Conservation (phyloP, 306 rosid species). For the Senna siamea region DNA sequence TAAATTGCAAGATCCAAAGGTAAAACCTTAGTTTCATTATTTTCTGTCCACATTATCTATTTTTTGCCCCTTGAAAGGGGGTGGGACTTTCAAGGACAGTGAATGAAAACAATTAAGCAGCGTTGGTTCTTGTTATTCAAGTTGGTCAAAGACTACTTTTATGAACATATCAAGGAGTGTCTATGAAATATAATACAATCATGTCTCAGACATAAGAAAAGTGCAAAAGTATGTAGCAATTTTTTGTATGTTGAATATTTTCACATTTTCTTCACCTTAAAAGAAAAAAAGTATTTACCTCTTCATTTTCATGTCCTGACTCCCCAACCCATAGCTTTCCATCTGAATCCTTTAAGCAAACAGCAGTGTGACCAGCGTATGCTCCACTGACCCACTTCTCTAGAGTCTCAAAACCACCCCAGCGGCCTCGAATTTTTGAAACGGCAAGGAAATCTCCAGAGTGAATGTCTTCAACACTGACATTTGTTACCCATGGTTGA, state of each 20-base stretch:
- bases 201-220: not conserved
- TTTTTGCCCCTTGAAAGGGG: no score
- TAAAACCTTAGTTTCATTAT: no score
- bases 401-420: conserved; percentile 97
- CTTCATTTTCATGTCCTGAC: conserved; percentile 85
- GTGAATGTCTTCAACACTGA: conserved; percentile 75
- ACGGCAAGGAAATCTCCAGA: conserved; percentile 96
- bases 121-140: not conserved
- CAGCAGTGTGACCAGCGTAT: conserved; percentile 94
- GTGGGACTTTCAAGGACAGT: no score
- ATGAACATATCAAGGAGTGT: conserved; percentile 28
- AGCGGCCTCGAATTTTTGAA: conserved; percentile 94
- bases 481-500: conserved; percentile 83
- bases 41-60: no score
- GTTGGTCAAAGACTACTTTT: not conserved
- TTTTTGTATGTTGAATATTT: not conserved
- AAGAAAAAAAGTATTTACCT: conserved; percentile 52
- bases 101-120: not conserved
- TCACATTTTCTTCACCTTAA: not conserved
- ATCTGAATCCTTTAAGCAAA: conserved; percentile 84
- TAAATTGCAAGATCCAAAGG: no score
- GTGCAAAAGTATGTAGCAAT: not conserved
- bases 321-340: conserved; percentile 98
- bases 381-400: conserved; percentile 99
- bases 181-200: conserved; percentile 6